phyloP scores from a whole-genome alignment of 2,329 filamentous ascomycete genomes.

The Ilyonectria sp. region DNA sequence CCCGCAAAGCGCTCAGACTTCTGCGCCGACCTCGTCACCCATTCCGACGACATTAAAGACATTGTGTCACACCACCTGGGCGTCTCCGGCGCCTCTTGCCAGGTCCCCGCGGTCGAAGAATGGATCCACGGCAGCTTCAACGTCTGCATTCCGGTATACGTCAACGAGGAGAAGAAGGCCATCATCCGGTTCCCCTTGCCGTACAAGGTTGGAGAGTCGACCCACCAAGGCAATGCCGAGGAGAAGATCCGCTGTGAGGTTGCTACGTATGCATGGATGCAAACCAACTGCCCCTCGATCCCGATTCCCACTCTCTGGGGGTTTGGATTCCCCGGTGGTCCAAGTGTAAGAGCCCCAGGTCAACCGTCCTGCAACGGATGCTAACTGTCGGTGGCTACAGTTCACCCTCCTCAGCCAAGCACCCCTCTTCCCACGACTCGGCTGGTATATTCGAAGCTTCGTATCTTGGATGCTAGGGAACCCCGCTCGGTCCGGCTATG shows the following conservation, averaged over 20 bases:
- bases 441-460: slow-evolving; percentile 17
- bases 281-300: slow-evolving; percentile 43
- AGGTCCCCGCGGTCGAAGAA: slow-evolving; percentile 29
- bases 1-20: slow-evolving; percentile 29
- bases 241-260: slow-evolving; percentile 55
- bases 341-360: neutral
- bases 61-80: slow-evolving; percentile 30
- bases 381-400: slow-evolving; percentile 1
- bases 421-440: slow-evolving; percentile 19
- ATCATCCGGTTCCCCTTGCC: slow-evolving; percentile 52
- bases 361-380: neutral
- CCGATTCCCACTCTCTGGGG: slow-evolving; percentile 40
- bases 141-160: slow-evolving; percentile 51
- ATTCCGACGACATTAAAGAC: slow-evolving; percentile 19
- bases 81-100: slow-evolving; percentile 21
- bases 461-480: slow-evolving; percentile 5
- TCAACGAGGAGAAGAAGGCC: slow-evolving; percentile 18
- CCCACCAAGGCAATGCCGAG: slow-evolving; percentile 57
- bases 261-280: slow-evolving; percentile 42
- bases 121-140: slow-evolving; percentile 56
- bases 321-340: slow-evolving; percentile 38
- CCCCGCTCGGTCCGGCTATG: slow-evolving; percentile 8
- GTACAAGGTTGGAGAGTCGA: slow-evolving; percentile 55
- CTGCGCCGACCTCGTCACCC: slow-evolving; percentile 18
- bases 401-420: slow-evolving; percentile 22